Evolutionary conservation across 768 basidiomycete species (phyloP).

Genomic region (Wakefieldia striispora): DNA sequence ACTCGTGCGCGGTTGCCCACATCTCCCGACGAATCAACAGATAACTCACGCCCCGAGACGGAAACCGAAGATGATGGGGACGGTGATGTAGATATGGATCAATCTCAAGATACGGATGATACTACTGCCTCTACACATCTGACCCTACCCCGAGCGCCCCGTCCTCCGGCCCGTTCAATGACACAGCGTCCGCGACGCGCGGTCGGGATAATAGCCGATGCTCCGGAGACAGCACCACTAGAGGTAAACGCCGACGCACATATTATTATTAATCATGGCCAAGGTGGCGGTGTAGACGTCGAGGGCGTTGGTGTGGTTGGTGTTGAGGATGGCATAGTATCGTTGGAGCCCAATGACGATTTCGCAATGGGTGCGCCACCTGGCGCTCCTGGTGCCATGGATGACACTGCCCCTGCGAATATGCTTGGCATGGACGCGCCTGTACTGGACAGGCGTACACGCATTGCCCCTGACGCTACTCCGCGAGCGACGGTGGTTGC

Average conservation of each 20-base stretch:
- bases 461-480: slow-evolving; percentile 54
- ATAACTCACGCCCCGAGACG: slow-evolving; percentile 63
- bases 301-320: slow-evolving; percentile 45
- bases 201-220: slow-evolving; percentile 49
- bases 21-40: slow-evolving; percentile 44
- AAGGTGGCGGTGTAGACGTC: slow-evolving; percentile 36
- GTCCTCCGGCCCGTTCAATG: slow-evolving; percentile 30
- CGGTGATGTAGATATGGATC: slow-evolving; percentile 52
- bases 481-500: slow-evolving; percentile 61
- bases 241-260: slow-evolving; percentile 47
- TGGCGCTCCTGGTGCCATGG: slow-evolving; percentile 83
- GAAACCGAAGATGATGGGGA: slow-evolving; percentile 79
- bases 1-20: slow-evolving; percentile 30
- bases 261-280: slow-evolving; percentile 50
- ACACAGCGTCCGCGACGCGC: slow-evolving; percentile 39
- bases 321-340: slow-evolving; percentile 75
- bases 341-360: slow-evolving; percentile 79
- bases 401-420: slow-evolving; percentile 28
- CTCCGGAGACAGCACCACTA: slow-evolving; percentile 32
- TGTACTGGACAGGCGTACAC: slow-evolving; percentile 31
- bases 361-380: slow-evolving; percentile 90
- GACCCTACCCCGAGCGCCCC: slow-evolving; percentile 33
- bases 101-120: slow-evolving; percentile 34
- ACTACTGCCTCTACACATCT: slow-evolving; percentile 22
- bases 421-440: slow-evolving; percentile 27